phyloP scores from a whole-genome alignment of 768 basidiomycete genomes.

The Suillus luteus region DNA sequence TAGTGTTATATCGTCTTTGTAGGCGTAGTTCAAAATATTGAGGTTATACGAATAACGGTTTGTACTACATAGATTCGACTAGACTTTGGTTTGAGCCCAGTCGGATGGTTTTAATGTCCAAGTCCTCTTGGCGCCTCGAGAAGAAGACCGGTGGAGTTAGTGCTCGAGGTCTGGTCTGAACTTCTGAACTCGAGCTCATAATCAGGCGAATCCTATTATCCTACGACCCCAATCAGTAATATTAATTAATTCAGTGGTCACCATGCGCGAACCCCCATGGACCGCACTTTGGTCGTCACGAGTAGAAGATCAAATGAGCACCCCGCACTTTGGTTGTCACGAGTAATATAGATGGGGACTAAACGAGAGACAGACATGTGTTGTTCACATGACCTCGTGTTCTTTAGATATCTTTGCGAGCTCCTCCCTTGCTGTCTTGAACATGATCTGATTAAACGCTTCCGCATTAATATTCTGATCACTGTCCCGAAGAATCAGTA shows the following conservation, averaged over 20 bases:
- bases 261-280: background rate
- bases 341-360: no score
- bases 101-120: background rate
- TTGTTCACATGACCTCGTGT: background rate
- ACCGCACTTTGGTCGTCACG: background rate
- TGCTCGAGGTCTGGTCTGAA: background rate
- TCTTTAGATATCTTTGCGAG: conserved; percentile 1
- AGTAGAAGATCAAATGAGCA: background rate
- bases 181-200: background rate
- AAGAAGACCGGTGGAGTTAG: background rate
- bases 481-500: background rate
- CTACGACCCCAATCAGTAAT: background rate
- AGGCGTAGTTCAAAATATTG: background rate
- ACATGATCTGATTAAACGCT: conserved; percentile 7
- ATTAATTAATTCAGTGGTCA: background rate
- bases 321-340: background rate
- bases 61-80: background rate
- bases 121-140: background rate
- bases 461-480: conserved; percentile 1
- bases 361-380: background rate
- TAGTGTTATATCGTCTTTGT: background rate
- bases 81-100: background rate
- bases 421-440: background rate
- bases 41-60: background rate
- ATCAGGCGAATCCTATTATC: background rate